A percentile compares a stretch with the other conserved stretches of the same genome.
Evolutionary conservation across 257 asterid species (phyloP).

Genomic region (Nicotiana tomentosiformis): DNA sequence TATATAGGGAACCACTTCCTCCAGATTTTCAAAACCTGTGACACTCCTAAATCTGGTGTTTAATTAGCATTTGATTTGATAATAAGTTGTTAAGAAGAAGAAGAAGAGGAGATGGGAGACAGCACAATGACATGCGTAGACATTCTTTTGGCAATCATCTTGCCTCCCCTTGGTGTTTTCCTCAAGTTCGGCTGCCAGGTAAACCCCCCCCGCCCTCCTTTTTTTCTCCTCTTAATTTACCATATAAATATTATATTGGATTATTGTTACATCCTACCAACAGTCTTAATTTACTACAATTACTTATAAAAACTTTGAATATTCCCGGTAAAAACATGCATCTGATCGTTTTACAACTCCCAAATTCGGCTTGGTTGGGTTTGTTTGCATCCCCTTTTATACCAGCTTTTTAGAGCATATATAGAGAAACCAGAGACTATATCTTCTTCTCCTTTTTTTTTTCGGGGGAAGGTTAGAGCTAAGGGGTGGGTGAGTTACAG

Average conservation of each 20-base stretch:
- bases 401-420: no score
- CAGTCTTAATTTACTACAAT: neutral
- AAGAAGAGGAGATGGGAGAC: conserved; percentile 20
- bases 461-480: no score
- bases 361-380: no score
- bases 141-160: conserved; percentile 59
- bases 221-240: neutral
- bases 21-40: neutral
- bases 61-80: neutral
- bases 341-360: no score
- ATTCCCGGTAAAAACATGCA: neutral
- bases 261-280: no score
- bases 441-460: no score
- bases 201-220: neutral
- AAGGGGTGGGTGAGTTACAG: neutral
- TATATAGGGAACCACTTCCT: neutral
- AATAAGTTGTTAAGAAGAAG: neutral
- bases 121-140: conserved; percentile 53
- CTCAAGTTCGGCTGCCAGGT: conserved; percentile 77
- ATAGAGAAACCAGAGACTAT: no score
- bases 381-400: neutral
- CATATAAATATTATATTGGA: no score
- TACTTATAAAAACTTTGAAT: neutral
- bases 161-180: conserved; percentile 92
- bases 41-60: neutral